Evolutionary conservation across 2,329 filamentous ascomycete genomes (phyloP).

Genomic region (Rhytidhysteron rufulum): DNA sequence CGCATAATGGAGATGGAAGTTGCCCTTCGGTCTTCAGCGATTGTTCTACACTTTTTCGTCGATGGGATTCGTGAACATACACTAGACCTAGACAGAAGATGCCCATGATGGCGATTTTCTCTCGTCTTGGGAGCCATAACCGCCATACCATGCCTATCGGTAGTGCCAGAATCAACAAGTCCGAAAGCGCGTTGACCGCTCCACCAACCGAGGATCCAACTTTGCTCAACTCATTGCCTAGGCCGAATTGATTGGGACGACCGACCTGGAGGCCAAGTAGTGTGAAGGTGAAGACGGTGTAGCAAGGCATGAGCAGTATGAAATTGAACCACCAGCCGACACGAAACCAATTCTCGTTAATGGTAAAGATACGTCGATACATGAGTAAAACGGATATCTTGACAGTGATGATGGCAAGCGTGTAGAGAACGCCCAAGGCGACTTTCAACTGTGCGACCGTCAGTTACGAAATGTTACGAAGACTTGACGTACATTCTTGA

Average conservation of each 20-base stretch:
- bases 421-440: neutral
- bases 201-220: neutral
- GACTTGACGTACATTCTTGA: too few species aligned
- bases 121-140: too few species aligned
- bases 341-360: constrained; percentile 1
- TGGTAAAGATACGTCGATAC: constrained; percentile 2
- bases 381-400: constrained; percentile 4
- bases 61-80: too few species aligned
- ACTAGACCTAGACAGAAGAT: too few species aligned
- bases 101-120: too few species aligned
- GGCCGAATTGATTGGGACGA: neutral
- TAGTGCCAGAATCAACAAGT: too few species aligned
- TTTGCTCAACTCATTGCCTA: neutral
- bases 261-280: neutral
- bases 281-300: constrained; percentile 1
- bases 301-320: constrained; percentile 1
- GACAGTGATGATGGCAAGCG: constrained; percentile 1
- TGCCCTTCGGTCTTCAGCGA: too few species aligned
- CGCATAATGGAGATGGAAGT: too few species aligned
- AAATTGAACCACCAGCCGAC: constrained; percentile 4
- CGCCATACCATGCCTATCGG: too few species aligned
- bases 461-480: neutral
- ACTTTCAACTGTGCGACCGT: neutral
- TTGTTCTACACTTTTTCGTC: too few species aligned
- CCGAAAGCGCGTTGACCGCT: constrained; percentile 1